phyloP scores from a whole-genome alignment of 1,284 basidiomycete genomes.

The Ustilago loliicola region DNA sequence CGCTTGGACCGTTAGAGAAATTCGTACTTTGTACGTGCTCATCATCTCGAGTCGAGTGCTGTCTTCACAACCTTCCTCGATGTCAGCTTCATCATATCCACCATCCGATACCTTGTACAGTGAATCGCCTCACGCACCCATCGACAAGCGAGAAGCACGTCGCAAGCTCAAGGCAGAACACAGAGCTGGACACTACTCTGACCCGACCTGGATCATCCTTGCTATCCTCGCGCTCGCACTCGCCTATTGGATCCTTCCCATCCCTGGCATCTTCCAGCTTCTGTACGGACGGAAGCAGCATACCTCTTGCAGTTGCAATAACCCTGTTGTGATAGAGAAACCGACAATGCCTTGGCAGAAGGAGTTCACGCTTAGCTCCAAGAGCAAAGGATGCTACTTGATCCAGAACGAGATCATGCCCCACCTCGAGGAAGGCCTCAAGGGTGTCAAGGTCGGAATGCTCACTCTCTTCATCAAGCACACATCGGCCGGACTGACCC shows the following conservation, averaged over 20 bases:
- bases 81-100: slow-evolving; percentile 20
- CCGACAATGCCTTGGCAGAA: slow-evolving; percentile 89
- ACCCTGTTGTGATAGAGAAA: neutral
- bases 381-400: slow-evolving; percentile 79
- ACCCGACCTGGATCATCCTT: slow-evolving; percentile 44
- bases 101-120: slow-evolving; percentile 42
- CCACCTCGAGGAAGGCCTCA: slow-evolving; percentile 81
- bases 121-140: slow-evolving; percentile 38
- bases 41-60: neutral
- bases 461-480: slow-evolving; percentile 80
- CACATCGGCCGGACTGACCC: slow-evolving; percentile 87
- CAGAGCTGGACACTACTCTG: slow-evolving; percentile 41
- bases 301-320: slow-evolving; percentile 1
- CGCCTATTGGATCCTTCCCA: slow-evolving; percentile 48
- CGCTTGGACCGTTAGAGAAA: slow-evolving; percentile 1
- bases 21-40: neutral
- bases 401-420: slow-evolving; percentile 82
- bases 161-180: slow-evolving; percentile 41
- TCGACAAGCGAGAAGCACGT: slow-evolving; percentile 47
- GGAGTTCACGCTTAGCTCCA: slow-evolving; percentile 77
- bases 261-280: slow-evolving; percentile 44
- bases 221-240: slow-evolving; percentile 35
- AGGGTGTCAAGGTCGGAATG: slow-evolving; percentile 67
- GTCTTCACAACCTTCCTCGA: slow-evolving; percentile 24
- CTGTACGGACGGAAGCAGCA: slow-evolving; percentile 24